Percentiles rank a stretch among this genome's conserved stretches.
phyloP scores from a whole-genome alignment of 2,329 filamentous ascomycete species.

The Pseudogymnoascus sp. region DNA sequence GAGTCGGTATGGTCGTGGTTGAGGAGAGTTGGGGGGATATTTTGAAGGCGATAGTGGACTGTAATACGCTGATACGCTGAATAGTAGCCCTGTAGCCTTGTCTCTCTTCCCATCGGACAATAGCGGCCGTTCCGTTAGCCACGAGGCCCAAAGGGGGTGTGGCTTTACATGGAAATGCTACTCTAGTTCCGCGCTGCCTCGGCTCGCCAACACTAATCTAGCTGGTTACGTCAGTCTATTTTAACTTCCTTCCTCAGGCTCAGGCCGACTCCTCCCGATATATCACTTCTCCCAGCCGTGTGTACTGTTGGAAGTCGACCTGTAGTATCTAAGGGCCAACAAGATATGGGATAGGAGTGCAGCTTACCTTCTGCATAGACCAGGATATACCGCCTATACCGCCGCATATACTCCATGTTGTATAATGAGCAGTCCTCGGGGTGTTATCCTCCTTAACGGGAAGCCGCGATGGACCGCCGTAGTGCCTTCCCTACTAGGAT shows the following conservation, averaged over 20 bases:
- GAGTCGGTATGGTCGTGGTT: constrained; percentile 1
- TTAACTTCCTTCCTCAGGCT: neutral
- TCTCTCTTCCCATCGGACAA: neutral
- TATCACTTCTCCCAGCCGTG: neutral
- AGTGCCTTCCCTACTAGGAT: neutral
- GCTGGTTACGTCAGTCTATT: neutral
- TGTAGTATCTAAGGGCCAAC: neutral
- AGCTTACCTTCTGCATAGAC: neutral
- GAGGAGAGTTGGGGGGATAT: neutral
- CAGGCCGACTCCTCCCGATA: neutral
- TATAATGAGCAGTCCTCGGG: neutral
- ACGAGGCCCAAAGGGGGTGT: neutral
- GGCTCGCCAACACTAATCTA: neutral
- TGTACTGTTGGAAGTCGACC: neutral
- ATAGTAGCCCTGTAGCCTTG: neutral
- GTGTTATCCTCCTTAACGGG: neutral
- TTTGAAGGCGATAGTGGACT: neutral
- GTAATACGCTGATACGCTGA: neutral
- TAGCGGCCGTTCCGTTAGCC: neutral
- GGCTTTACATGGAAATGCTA: neutral
- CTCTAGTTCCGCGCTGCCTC: neutral
- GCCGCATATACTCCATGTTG: neutral
- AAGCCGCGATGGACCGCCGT: neutral
- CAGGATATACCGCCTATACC: neutral
- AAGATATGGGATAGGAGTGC: neutral